These are phyloP conservation scores for Saraca asoca DNA, from an alignment of 331 rosid genomes.

Conservation along the genomic window DNA sequence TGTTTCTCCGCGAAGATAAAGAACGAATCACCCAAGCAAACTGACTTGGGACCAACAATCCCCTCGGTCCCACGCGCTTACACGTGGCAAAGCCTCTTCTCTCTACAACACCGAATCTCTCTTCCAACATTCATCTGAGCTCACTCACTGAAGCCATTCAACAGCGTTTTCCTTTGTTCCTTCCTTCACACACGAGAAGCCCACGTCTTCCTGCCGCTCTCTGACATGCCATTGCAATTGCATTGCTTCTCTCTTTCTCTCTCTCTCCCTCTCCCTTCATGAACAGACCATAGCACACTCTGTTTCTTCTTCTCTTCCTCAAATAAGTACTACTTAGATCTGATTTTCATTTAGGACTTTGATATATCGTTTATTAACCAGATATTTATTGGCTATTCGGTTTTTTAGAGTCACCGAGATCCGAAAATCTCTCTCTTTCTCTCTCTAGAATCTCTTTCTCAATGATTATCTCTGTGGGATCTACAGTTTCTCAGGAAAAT, in stretches of 20 bases:
- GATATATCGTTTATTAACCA: not conserved
- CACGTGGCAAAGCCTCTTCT: conserved; percentile 2
- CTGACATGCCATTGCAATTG: not conserved
- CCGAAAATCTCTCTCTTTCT: conserved; percentile 42
- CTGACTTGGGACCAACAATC: not conserved
- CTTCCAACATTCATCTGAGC: not conserved
- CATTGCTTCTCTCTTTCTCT: not conserved
- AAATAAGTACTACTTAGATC: not conserved
- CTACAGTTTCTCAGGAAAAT: conserved; percentile 11
- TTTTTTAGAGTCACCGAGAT: conserved; percentile 40
- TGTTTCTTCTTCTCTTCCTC: not conserved
- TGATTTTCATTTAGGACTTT: not conserved
- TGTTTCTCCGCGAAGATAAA: too few species aligned
- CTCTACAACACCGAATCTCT: not conserved
- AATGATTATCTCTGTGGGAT: conserved; percentile 11
- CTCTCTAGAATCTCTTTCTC: conserved; percentile 1
- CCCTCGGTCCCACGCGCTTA: not conserved
- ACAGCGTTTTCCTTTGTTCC: not conserved
- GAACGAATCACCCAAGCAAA: not conserved
- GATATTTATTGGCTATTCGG: conserved; percentile 38
- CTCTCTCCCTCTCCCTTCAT: not conserved
- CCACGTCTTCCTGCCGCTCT: not conserved
- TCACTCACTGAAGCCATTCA: too few species aligned
- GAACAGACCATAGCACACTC: not conserved
- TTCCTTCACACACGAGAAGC: not conserved